These are phyloP conservation scores for Eutrema yunnanense DNA, from an alignment of 345 rosid species.

Conservation along the genomic window DNA sequence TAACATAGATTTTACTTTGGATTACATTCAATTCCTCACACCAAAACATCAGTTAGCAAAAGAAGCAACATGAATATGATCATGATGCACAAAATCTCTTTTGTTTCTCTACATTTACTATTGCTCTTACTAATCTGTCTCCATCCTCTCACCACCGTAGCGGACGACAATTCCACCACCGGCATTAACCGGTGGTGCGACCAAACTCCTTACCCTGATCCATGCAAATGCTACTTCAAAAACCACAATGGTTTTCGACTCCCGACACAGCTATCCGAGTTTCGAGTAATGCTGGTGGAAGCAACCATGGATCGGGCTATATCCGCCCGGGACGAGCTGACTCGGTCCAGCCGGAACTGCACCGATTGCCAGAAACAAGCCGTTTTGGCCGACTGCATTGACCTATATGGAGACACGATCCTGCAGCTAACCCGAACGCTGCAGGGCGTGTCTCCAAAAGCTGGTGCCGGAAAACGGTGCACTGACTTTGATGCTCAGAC, in stretches of 20 bases:
- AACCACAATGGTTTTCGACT: slow-evolving; percentile 14
- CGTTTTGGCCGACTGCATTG: slow-evolving; percentile 58
- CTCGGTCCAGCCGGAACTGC: slow-evolving; percentile 23
- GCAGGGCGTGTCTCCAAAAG: slow-evolving; percentile 22
- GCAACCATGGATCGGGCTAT: slow-evolving; percentile 53
- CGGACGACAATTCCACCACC: slow-evolving; percentile 1
- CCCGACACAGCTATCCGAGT: slow-evolving; percentile 40
- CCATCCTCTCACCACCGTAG: slow-evolving; percentile 15
- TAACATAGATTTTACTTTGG: background rate
- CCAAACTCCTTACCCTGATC: slow-evolving; percentile 69
- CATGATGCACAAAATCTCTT: slow-evolving; percentile 5
- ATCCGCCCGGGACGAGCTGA: slow-evolving; percentile 26
- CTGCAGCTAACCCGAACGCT: slow-evolving; percentile 59
- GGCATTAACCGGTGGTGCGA: slow-evolving; percentile 60
- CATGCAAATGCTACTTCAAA: slow-evolving; percentile 50
- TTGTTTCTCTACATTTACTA: slow-evolving; percentile 18
- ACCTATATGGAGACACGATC: slow-evolving; percentile 51
- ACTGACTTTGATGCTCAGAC: slow-evolving; percentile 70
- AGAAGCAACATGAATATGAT: background rate
- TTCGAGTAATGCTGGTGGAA: slow-evolving; percentile 44
- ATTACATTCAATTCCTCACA: background rate
- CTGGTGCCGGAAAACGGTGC: slow-evolving; percentile 14
- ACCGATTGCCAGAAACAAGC: slow-evolving; percentile 28
- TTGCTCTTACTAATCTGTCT: slow-evolving; percentile 20
- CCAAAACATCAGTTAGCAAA: slow-evolving; percentile 5